Percentiles rank a stretch among this genome's conserved stretches.
Evolutionary conservation across 352 stramenopile genomes (phyloP).

Genomic region (Aphanomyces astaci): DNA sequence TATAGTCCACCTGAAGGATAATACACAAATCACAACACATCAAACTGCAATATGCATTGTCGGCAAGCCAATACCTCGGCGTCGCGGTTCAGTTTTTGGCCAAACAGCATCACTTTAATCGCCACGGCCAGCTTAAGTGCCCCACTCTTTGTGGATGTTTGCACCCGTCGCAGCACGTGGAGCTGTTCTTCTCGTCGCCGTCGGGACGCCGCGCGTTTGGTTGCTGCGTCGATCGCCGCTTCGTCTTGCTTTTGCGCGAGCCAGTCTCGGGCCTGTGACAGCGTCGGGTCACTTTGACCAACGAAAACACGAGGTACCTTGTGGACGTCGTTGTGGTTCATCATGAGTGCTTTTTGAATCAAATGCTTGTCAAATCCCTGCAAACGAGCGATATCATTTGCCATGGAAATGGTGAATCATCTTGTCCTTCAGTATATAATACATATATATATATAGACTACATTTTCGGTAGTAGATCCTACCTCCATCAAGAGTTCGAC

Average conservation of each 20-base stretch:
- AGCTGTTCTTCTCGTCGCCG: slow-evolving; percentile 12
- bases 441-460: neutral
- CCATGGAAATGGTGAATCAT: no score
- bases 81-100: slow-evolving; percentile 5
- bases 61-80: slow-evolving; percentile 9
- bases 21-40: neutral
- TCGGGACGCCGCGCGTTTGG: neutral
- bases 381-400: neutral
- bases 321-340: slow-evolving; percentile 13
- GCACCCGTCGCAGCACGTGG: neutral
- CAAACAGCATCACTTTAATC: slow-evolving; percentile 19
- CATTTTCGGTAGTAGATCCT: neutral
- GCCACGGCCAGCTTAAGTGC: neutral
- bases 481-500: slow-evolving; percentile 20
- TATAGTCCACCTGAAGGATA: neutral
- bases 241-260: slow-evolving; percentile 13
- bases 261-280: slow-evolving; percentile 15
- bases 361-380: slow-evolving; percentile 18
- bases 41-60: no score
- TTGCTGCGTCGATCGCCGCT: slow-evolving; percentile 4
- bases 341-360: slow-evolving; percentile 18
- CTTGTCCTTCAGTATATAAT: no score
- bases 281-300: neutral
- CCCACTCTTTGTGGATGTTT: slow-evolving; percentile 3
- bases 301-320: neutral